Base-by-base conservation (phyloP, 441 rosid genomes). In the Rhodomyrtus psidioides region DNA sequence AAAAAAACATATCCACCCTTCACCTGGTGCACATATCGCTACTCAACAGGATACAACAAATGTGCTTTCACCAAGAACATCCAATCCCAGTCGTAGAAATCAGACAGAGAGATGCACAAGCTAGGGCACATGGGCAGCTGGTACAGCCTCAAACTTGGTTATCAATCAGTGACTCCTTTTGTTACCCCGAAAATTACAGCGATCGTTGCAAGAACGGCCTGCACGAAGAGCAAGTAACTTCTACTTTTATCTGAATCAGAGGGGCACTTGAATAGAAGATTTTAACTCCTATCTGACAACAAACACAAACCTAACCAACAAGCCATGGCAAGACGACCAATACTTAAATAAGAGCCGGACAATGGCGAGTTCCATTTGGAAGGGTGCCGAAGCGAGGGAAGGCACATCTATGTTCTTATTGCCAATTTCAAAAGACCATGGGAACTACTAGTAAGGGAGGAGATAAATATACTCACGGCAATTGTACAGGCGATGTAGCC, bases 401-500 rank as follows among this genome's bases (percentile, higher is more conserved):
- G 62, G 53, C 46, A 12, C 51, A 19, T 21, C 30, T 3, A 23
- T 55, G n/a, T 10, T 70, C 49, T 12, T 39, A 24, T 39, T 5
- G 49, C 79, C 49, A 10, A 39, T 70, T 70, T 70, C 79, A 70
- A 12, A 70, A 16, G 39, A 70, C n/a, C 79, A 59, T 34, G 23
- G 57, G 55, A 82, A 34, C 53, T 24, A 34, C 53, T 24, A 14
- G 70, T 23, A 83, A 27, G 62, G 39, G 21, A 86, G 26, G 12
- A 54, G 75, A 81, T 58, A n/a, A 62, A 81, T 84, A 60, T 81
- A 94, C 99, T 97, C 89, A 97, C 99, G 14, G 94, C 98, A 86
- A 95, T 87, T 58, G 98, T 85, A 87, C 98, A 97, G 74, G 98
- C 95, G 88, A 96, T 85, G 79, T 93, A 94, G 91, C 98, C 98